Evolutionary conservation across 768 basidiomycete species (phyloP).

Genomic region (Leccinellum rugosiceps): DNA sequence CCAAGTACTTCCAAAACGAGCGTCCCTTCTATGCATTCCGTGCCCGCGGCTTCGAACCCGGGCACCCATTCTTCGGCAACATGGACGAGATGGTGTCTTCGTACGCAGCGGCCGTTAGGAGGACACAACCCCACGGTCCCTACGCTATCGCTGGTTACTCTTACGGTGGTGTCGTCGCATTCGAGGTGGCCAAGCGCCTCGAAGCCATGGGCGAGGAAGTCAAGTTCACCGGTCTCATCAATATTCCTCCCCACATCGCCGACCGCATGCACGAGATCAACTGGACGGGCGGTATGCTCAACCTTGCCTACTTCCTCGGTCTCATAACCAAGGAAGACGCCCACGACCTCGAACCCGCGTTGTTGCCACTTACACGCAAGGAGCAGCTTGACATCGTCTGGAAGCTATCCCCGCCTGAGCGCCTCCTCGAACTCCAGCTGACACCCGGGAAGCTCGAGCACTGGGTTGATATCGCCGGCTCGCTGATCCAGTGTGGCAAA

Average conservation of each 20-base stretch:
- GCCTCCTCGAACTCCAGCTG: background rate
- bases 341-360: background rate
- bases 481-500: background rate
- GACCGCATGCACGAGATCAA: background rate
- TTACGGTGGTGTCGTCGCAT: background rate
- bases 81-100: background rate
- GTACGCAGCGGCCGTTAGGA: background rate
- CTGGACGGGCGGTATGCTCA: background rate
- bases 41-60: background rate
- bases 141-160: background rate
- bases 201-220: background rate
- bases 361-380: background rate
- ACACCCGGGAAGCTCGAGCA: background rate
- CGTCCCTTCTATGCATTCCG: background rate
- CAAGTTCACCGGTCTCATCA: background rate
- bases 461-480: background rate
- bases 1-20: background rate
- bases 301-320: background rate
- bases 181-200: background rate
- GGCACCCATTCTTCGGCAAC: background rate
- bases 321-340: background rate
- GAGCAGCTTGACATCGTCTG: background rate
- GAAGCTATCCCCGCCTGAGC: background rate
- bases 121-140: background rate
- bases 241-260: background rate